Base-by-base conservation (phyloP, 306 rosid genomes). In the Purshia tridentata region DNA sequence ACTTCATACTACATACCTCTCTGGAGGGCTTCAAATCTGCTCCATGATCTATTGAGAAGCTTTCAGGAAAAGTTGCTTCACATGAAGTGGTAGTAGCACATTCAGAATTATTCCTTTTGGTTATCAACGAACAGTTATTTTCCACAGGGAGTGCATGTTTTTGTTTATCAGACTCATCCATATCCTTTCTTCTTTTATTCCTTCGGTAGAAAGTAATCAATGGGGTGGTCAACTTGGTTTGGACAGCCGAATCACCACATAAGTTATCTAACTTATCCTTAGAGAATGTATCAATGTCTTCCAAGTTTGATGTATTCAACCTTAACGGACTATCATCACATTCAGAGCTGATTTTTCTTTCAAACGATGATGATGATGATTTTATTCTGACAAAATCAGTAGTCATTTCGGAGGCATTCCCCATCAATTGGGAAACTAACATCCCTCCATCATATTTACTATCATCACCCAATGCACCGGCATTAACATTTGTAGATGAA, bases 121-220 rank as follows among this genome's bases (percentile, higher is more conserved):
- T 70, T 23, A 82, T 74, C 64, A 65, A 71, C 65, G 88, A 51
- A 75, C 67, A 51, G 6, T 67, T 82, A 49, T 81, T 78, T 79
- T 76, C 82, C 78, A 69, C 69, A 0, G 46, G 73, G 55, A 47
- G 42, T 9, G 68, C 69, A 10, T 76, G 66, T 39, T 58, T 70
- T 73, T 67, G 81, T 47, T 63, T 63, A 61, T 76, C 78, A 29
- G 65, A 51, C 42, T 72, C 81, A 65, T 78, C 78, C n/a, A 45
- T 72, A 54, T 67, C 63, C 65, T 60, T 86, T 85, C 71, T 86
- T 75, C 86, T 74, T 79, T 77, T 86, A 69, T 78, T 74, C 72
- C 88, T 73, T 64, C 80, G 82, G 72, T 62, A 72, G 82, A 87
- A 87, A 70, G 91, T 88, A 72, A 69, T 67, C 70, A 84, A 53